phyloP scores from a whole-genome alignment of 2,329 filamentous ascomycete genomes.

The Tothia fuscella region DNA sequence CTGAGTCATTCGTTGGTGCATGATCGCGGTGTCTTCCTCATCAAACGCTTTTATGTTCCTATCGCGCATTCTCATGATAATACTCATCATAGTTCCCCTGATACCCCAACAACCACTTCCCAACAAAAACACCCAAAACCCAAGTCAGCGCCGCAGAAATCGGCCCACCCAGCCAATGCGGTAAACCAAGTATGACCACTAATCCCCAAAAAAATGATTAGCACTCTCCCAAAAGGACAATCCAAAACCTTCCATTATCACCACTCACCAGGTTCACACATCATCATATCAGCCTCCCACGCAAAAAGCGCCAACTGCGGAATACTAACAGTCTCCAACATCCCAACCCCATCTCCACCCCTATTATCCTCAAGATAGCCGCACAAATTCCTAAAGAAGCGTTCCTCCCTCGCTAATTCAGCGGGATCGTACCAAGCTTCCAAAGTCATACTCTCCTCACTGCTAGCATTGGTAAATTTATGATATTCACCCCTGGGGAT shows the following conservation, averaged over 20 bases:
- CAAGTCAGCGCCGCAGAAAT: slow-evolving; percentile 11
- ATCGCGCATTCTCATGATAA: background rate
- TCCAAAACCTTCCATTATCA: too few relatives aligned
- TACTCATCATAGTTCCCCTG: background rate
- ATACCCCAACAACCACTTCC: background rate
- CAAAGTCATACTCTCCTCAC: background rate
- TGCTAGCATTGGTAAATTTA: background rate
- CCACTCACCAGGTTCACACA: background rate
- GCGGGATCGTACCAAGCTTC: background rate
- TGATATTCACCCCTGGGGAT: background rate
- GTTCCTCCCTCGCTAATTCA: background rate
- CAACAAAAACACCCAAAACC: background rate
- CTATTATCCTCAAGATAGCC: background rate
- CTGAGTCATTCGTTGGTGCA: too few relatives aligned
- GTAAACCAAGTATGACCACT: background rate
- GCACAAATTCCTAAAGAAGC: background rate
- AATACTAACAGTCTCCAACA: background rate
- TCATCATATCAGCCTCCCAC: background rate
- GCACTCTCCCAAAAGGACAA: background rate
- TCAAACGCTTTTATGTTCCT: too few relatives aligned
- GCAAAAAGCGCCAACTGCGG: background rate
- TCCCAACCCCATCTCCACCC: background rate
- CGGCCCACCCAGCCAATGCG: slow-evolving; percentile 17
- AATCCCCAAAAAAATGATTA: background rate
- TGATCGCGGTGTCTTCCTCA: too few relatives aligned